These are phyloP conservation scores for Microbotryomycetes sp. DNA, from an alignment of 1,284 basidiomycete genomes.

Conservation along the genomic window DNA sequence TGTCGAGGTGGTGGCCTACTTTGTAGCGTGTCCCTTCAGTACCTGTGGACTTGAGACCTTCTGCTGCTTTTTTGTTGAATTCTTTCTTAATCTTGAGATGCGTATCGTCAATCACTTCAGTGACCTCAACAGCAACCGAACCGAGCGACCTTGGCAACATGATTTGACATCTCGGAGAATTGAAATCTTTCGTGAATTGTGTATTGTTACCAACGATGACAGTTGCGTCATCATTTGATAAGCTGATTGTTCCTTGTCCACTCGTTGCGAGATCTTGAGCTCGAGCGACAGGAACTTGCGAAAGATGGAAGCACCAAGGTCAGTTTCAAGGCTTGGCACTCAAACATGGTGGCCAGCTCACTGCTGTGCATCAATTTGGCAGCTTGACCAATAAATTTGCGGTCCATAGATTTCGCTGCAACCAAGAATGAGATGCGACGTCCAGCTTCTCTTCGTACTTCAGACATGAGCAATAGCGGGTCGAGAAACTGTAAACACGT, in stretches of 20 bases:
- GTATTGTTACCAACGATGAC: slow-evolving; percentile 65
- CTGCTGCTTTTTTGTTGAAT: slow-evolving; percentile 50
- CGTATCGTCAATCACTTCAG: slow-evolving; percentile 84
- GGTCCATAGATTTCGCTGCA: slow-evolving; percentile 86
- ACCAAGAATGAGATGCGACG: slow-evolving; percentile 82
- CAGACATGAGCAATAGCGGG: slow-evolving; percentile 78
- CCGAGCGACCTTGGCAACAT: slow-evolving; percentile 77
- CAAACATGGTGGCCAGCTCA: slow-evolving; percentile 49
- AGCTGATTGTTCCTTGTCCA: slow-evolving; percentile 65
- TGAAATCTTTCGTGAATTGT: slow-evolving; percentile 67
- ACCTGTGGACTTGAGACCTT: slow-evolving; percentile 36
- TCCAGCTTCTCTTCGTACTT: slow-evolving; percentile 74
- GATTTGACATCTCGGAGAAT: slow-evolving; percentile 70
- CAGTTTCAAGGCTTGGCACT: not conserved
- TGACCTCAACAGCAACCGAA: slow-evolving; percentile 73
- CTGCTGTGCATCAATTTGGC: slow-evolving; percentile 83
- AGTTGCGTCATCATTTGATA: slow-evolving; percentile 67
- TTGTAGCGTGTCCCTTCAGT: slow-evolving; percentile 32
- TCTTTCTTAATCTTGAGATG: slow-evolving; percentile 73
- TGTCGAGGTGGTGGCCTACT: no score
- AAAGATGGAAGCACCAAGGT: not conserved
- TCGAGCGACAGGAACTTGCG: slow-evolving; percentile 79
- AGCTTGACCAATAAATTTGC: slow-evolving; percentile 74
- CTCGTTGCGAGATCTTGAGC: slow-evolving; percentile 81
- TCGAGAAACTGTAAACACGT: slow-evolving; percentile 72